These are phyloP conservation scores for Mortierella sp. DNA, from an alignment of 371 early-diverging fungal genomes.

Conservation along the genomic window DNA sequence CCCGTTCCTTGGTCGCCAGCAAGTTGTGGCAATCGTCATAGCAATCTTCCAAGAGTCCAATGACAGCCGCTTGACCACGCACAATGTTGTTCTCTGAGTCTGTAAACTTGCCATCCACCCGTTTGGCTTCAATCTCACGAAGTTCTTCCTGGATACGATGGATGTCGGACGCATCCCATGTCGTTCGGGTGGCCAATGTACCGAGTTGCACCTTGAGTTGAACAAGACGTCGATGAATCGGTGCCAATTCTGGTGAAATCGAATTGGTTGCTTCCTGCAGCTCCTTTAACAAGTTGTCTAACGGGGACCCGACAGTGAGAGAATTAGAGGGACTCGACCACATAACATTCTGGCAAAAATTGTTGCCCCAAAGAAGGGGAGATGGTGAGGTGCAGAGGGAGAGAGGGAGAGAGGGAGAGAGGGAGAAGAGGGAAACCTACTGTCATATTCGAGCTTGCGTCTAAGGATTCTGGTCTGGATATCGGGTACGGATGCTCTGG, in stretches of 20 bases:
- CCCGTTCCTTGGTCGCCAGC: conserved; percentile 78
- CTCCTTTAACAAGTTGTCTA: conserved; percentile 57
- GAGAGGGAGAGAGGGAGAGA: background rate
- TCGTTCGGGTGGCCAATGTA: conserved; percentile 58
- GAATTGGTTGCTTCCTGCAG: conserved; percentile 38
- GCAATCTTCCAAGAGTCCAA: conserved; percentile 84
- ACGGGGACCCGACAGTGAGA: background rate
- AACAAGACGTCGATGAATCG: conserved; percentile 71
- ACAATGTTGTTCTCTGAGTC: conserved; percentile 67
- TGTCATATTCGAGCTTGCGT: conserved; percentile 65
- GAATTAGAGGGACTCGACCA: background rate
- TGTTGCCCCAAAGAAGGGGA: background rate
- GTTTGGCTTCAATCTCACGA: conserved; percentile 72
- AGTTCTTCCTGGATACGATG: conserved; percentile 72
- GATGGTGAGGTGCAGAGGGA: too few species aligned
- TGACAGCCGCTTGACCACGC: conserved; percentile 86
- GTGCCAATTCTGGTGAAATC: conserved; percentile 59
- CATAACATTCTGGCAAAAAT: background rate
- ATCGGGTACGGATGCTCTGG: conserved; percentile 50
- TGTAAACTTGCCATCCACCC: conserved; percentile 72
- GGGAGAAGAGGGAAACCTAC: conserved; percentile 53
- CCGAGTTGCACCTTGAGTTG: conserved; percentile 72
- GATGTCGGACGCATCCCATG: conserved; percentile 61
- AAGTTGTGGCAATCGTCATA: conserved; percentile 84
- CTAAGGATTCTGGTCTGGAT: conserved; percentile 66